Conservation (phyloP, 345 rosid species). For the Melaleuca quinquenervia region DNA sequence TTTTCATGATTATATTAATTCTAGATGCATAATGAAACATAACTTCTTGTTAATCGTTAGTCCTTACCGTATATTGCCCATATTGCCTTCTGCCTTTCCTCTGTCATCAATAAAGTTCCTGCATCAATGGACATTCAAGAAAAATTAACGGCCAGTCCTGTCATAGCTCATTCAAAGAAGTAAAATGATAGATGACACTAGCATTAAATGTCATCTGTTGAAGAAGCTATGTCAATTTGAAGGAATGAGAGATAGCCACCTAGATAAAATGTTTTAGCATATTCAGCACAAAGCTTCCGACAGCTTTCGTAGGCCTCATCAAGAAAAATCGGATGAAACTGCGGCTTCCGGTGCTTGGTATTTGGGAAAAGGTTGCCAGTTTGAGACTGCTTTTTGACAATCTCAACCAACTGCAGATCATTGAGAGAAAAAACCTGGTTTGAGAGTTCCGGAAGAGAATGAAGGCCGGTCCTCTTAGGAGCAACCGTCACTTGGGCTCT, state of each 20-base stretch:
- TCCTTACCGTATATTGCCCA: constrained; percentile 61
- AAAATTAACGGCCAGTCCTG: neutral
- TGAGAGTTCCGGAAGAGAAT: constrained; percentile 4
- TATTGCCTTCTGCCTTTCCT: constrained; percentile 46
- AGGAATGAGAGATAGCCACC: constrained; percentile 10
- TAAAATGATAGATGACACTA: neutral
- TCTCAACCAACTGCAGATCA: constrained; percentile 20
- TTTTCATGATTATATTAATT: neutral
- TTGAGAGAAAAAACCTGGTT: constrained; percentile 20
- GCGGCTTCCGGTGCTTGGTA: constrained; percentile 6
- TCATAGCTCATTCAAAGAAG: neutral
- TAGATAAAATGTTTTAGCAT: constrained; percentile 59
- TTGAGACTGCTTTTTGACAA: constrained; percentile 30
- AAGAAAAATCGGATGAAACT: constrained; percentile 29
- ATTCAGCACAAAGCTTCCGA: constrained; percentile 36
- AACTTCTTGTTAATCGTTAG: too few species aligned
- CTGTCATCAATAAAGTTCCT: constrained; percentile 57
- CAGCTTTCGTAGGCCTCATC: constrained; percentile 42
- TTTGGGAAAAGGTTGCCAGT: neutral
- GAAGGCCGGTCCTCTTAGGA: constrained; percentile 4
- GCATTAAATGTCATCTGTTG: neutral
- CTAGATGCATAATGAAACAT: neutral
- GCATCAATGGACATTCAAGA: constrained; percentile 2
- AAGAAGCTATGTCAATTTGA: neutral
- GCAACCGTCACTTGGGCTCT: constrained; percentile 17